A percentile compares a stretch with the other conserved stretches of the same genome.
These are phyloP conservation scores for Pontederia paniculata DNA, from an alignment of 176 grass and related monocot genomes.

Conservation along the genomic window DNA sequence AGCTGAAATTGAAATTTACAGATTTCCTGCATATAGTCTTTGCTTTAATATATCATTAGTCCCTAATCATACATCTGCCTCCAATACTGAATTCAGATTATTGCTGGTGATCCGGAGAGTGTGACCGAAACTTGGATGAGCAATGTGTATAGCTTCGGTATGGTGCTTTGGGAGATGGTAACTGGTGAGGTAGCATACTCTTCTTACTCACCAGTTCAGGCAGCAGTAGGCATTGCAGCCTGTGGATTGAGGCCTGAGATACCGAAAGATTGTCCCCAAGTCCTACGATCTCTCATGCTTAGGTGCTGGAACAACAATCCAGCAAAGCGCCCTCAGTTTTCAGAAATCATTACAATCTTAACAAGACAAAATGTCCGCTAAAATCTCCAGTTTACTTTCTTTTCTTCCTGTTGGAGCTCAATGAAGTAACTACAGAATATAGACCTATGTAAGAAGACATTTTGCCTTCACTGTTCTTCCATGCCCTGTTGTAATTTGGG, in stretches of 20 bases:
- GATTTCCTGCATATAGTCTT: not conserved
- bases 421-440: too few relatives aligned
- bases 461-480: not conserved
- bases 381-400: slow-evolving; percentile 14
- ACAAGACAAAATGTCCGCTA: slow-evolving; percentile 68
- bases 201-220: slow-evolving; percentile 85
- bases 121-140: slow-evolving; percentile 89
- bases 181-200: slow-evolving; percentile 87
- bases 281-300: slow-evolving; percentile 66
- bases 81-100: slow-evolving; percentile 43
- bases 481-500: too few relatives aligned
- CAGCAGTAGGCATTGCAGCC: slow-evolving; percentile 78
- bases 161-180: slow-evolving; percentile 94
- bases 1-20: not conserved
- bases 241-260: slow-evolving; percentile 84
- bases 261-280: slow-evolving; percentile 69
- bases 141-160: slow-evolving; percentile 88
- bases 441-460: too few relatives aligned
- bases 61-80: slow-evolving; percentile 3
- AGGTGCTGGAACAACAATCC: slow-evolving; percentile 79
- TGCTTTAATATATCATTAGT: not conserved
- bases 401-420: not conserved
- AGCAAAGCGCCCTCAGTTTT: slow-evolving; percentile 70
- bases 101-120: slow-evolving; percentile 78
- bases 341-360: slow-evolving; percentile 63